Evolutionary conservation across 208 protist genomes (phyloP), one percentile per base, ranked within the genome.

Genomic region (Endotrypanum monterogeii): DNA sequence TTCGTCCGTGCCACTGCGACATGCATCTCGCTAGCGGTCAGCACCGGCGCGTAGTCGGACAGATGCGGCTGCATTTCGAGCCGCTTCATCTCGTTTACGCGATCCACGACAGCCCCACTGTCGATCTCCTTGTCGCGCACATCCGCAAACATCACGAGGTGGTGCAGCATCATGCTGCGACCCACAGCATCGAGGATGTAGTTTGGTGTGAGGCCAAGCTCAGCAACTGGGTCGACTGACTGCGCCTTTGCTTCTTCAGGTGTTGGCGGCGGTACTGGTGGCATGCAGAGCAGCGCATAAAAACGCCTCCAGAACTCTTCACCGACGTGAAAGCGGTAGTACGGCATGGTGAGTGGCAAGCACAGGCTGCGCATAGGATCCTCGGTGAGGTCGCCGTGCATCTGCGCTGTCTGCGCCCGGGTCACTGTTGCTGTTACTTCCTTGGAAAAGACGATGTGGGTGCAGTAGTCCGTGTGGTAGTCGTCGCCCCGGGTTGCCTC

Each of bases 101-200:
- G 81, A 20, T 86, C 70, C 14, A 61, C 83, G 12, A 92, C 82
- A 4, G 71, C 78, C 18, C 89, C 89, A 50, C 46, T 84, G 67
- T 80, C 81, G 61, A 95, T 93, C 67, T 96, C 87, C 46, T 84
- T 78, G 46, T 88, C 73, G 4, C 89, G 89, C 61, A 75, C 84
- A 58, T 93, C 91, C 18, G 88, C 82, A 67, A 86, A 84, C 54
- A 84, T 54, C 35, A 93, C 72, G 50, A 96, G 79, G 73, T 96
- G 91, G 71, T 96, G 91, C 63, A 96, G 84, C 82, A 96, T 58
- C 84, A 96, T 93, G 56, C 88, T 91, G 39, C 91, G 87, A n/a
- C 89, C 91, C 39, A 96, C 82, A 28, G 91, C 91, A 70, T 96
- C 91, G 55, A 94, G 77, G 32, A 95, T 83, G 82, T 95, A 78